phyloP scores from a whole-genome alignment of 1,284 basidiomycete species.

The Microbotryum saponariae region DNA sequence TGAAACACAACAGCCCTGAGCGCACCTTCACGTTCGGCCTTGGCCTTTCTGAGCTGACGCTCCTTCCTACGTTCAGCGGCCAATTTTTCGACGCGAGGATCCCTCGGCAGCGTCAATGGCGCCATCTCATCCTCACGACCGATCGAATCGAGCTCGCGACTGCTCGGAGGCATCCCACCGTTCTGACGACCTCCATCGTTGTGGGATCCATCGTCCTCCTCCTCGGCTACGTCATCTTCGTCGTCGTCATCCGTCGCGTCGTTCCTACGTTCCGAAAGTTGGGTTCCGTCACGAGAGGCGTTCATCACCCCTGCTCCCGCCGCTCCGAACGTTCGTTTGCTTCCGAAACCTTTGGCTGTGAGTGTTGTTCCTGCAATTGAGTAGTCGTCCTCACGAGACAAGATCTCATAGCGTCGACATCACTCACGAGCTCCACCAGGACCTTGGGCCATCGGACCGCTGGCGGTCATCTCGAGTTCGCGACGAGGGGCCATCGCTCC shows the following conservation, averaged over 20 bases:
- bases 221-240: conserved; percentile 21
- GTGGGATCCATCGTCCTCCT: conserved; percentile 6
- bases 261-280: conserved; percentile 5
- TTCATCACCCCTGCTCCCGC: conserved; percentile 31
- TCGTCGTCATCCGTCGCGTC: conserved; percentile 20
- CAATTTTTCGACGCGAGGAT: conserved; percentile 30
- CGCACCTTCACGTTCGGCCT: conserved; percentile 5
- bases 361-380: neutral
- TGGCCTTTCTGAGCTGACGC: conserved; percentile 9
- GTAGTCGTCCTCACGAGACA: neutral
- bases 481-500: conserved; percentile 9
- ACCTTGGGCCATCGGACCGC: conserved; percentile 33
- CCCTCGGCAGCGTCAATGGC: conserved; percentile 33
- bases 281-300: conserved; percentile 23
- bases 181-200: conserved; percentile 8
- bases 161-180: no score
- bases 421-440: conserved; percentile 28
- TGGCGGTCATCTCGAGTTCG: conserved; percentile 31
- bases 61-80: conserved; percentile 26
- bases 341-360: conserved; percentile 21
- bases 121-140: conserved; percentile 33
- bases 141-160: conserved; percentile 31
- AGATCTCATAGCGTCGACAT: neutral
- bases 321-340: neutral
- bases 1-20: neutral